Conservation (phyloP, 805 yeast species). For the Metschnikowia henanensis region DNA sequence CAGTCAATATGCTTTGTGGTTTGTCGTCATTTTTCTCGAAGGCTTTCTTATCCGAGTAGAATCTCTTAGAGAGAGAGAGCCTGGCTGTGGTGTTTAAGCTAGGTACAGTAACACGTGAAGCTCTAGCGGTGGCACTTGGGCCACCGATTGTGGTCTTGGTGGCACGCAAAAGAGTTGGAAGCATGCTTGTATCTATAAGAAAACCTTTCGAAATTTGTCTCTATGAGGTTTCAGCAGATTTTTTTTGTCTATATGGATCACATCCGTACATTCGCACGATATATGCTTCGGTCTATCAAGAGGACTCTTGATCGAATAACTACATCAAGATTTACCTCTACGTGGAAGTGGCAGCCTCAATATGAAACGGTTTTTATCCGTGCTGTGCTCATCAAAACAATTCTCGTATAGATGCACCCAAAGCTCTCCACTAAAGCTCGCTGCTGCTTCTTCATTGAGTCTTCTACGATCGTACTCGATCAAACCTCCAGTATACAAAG, state of each 20-base stretch:
- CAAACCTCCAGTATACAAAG: conserved; percentile 15
- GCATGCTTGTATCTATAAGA: conserved; percentile 3
- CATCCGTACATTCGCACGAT: conserved; percentile 15
- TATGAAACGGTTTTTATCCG: too few species aligned
- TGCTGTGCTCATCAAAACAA: not conserved
- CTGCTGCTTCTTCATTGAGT: not conserved
- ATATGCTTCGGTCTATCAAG: too few species aligned
- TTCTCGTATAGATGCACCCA: not conserved
- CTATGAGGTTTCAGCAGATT: conserved; percentile 2
- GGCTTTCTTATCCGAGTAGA: conserved; percentile 16
- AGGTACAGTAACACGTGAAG: not conserved
- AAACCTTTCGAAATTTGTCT: not conserved
- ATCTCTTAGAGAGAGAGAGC: conserved; percentile 3
- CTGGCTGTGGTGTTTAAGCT: not conserved
- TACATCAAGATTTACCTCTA: too few species aligned
- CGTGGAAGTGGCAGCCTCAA: too few species aligned
- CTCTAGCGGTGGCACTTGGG: not conserved
- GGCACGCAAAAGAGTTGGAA: conserved; percentile 13
- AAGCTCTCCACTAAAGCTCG: not conserved
- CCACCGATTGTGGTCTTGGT: conserved; percentile 8
- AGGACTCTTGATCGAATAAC: too few species aligned
- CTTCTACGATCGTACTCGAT: conserved; percentile 7
- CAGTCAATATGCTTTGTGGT: conserved; percentile 63
- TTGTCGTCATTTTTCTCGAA: conserved; percentile 22
- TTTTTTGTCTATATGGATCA: conserved; percentile 5